Evolutionary conservation across 371 early-diverging fungal species (phyloP).

Genomic region (Fennellomyces sp.): DNA sequence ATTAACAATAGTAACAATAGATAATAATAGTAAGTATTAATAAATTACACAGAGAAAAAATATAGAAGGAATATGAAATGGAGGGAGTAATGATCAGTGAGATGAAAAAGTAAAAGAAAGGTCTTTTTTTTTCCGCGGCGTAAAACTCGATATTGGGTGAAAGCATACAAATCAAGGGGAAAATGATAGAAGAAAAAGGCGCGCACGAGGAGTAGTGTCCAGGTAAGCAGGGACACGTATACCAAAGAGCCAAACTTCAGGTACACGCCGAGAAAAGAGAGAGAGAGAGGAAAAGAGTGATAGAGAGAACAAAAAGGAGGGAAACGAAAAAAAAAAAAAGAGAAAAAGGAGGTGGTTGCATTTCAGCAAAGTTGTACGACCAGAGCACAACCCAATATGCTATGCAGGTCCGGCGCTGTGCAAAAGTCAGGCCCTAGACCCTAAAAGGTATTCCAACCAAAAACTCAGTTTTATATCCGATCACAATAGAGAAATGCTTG

Average conservation of each 20-base stretch:
- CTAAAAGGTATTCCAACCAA: too few species aligned
- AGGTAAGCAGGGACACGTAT: slow-evolving; percentile 3
- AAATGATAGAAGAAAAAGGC: slow-evolving; percentile 13
- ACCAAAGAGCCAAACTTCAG: slow-evolving; percentile 11
- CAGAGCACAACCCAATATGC: slow-evolving; percentile 5
- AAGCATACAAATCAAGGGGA: not conserved
- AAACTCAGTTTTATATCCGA: not conserved
- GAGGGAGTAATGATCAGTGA: slow-evolving; percentile 2
- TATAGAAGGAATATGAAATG: slow-evolving; percentile 2
- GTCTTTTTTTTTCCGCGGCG: not conserved
- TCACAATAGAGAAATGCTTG: not conserved
- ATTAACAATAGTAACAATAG: slow-evolving; percentile 3
- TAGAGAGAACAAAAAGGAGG: not conserved
- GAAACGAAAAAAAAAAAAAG: slow-evolving; percentile 1
- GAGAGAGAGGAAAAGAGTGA: not conserved
- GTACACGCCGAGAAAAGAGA: not conserved
- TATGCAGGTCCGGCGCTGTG: not conserved
- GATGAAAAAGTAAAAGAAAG: slow-evolving; percentile 4
- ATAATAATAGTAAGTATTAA: slow-evolving; percentile 7
- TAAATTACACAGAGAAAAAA: slow-evolving; percentile 6
- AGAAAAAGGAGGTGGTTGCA: slow-evolving; percentile 6
- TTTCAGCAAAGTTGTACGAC: not conserved
- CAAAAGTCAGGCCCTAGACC: not conserved
- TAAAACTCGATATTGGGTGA: not conserved
- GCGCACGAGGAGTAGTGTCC: slow-evolving; percentile 9